Evolutionary conservation across 2,329 filamentous ascomycete genomes (phyloP).

Genomic region (Cladophialophora yegresii): DNA sequence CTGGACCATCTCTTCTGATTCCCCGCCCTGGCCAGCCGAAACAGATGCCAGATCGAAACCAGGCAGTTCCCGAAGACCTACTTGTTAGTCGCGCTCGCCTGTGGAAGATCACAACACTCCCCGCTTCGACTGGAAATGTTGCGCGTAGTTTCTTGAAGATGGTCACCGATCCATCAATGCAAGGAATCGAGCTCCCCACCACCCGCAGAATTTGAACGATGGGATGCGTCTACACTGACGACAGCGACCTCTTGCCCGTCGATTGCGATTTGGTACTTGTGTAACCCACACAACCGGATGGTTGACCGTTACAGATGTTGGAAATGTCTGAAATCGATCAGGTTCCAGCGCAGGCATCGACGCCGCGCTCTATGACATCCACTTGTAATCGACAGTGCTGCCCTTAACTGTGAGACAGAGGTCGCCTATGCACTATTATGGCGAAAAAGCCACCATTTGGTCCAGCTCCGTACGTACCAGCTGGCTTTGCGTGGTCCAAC

Average conservation of each 20-base stretch:
- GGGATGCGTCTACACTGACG: slow-evolving; percentile 59
- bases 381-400: neutral
- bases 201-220: slow-evolving; percentile 60
- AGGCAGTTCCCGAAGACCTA: slow-evolving; percentile 64
- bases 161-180: slow-evolving; percentile 59
- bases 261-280: slow-evolving; percentile 52
- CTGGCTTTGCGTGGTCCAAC: slow-evolving; percentile 45
- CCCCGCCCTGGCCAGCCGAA: slow-evolving; percentile 54
- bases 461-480: slow-evolving; percentile 47
- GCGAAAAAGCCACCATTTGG: slow-evolving; percentile 57
- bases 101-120: slow-evolving; percentile 58
- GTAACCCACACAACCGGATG: slow-evolving; percentile 58
- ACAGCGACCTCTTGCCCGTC: slow-evolving; percentile 54
- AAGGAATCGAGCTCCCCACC: slow-evolving; percentile 62
- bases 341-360: slow-evolving; percentile 67
- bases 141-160: slow-evolving; percentile 56
- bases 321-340: slow-evolving; percentile 53
- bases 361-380: slow-evolving; percentile 26
- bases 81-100: slow-evolving; percentile 54
- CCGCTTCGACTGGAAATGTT: slow-evolving; percentile 51
- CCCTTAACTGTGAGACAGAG: slow-evolving; percentile 59
- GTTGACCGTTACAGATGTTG: slow-evolving; percentile 62
- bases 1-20: slow-evolving; percentile 57
- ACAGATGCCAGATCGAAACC: slow-evolving; percentile 59
- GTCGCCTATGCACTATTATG: slow-evolving; percentile 60